Evolutionary conservation across 352 stramenopile species (phyloP).

Genomic region (Pythium myriotylum): DNA sequence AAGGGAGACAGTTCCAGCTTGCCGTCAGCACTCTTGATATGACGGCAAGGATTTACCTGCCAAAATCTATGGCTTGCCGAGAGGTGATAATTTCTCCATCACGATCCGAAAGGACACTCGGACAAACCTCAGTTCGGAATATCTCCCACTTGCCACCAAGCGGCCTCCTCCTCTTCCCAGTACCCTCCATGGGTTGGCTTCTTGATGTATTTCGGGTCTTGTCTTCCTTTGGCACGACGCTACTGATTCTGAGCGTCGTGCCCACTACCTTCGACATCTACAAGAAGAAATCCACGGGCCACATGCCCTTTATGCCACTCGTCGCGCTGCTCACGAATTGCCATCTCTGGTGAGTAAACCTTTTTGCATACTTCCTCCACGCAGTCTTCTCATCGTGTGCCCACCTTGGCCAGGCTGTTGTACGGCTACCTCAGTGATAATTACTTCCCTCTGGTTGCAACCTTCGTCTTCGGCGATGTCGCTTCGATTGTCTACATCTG

Average conservation of each 20-base stretch:
- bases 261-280: constrained; percentile 37
- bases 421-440: constrained; percentile 24
- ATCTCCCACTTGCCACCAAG: no score
- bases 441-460: constrained; percentile 8
- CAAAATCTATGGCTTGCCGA: no score
- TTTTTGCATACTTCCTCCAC: no score
- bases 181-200: constrained; percentile 35
- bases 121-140: no score
- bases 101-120: no score
- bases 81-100: no score
- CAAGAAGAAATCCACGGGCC: constrained; percentile 37
- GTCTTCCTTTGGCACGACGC: constrained; percentile 30
- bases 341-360: constrained; percentile 28
- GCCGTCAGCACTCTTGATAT: no score
- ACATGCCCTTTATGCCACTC: constrained; percentile 48
- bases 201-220: constrained; percentile 40
- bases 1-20: no score
- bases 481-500: constrained; percentile 6
- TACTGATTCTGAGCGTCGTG: constrained; percentile 50
- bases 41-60: no score
- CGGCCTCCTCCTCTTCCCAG: no score
- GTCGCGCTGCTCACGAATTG: constrained; percentile 48
- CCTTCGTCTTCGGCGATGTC: constrained; percentile 6
- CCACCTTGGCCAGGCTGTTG: constrained; percentile 31
- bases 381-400: no score